These are phyloP conservation scores for Gnaphalium uliginosum DNA, from an alignment of 129 eudicot species.

Conservation along the genomic window DNA sequence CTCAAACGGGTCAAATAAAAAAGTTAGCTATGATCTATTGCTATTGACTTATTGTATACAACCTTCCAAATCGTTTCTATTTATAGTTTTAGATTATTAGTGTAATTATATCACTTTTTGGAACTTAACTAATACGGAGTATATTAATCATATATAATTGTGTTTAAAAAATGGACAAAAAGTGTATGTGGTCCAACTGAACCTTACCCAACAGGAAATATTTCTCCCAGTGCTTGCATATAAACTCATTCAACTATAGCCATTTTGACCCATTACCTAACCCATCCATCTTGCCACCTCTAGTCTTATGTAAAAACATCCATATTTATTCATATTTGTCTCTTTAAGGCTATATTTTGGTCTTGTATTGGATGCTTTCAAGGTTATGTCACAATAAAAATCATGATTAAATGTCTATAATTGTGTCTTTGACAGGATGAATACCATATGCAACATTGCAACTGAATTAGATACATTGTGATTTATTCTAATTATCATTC, in stretches of 20 bases:
- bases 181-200: too few species aligned
- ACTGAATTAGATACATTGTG: slow-evolving; percentile 18
- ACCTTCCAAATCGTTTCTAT: too few species aligned
- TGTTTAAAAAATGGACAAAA: not conserved
- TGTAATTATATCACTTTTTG: too few species aligned
- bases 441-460: slow-evolving; percentile 12
- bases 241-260: not conserved
- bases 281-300: not conserved
- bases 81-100: too few species aligned
- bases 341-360: not conserved
- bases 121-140: too few species aligned
- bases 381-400: slow-evolving; percentile 14
- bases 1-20: not conserved
- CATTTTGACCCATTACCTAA: not conserved
- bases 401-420: not conserved
- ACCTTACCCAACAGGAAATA: too few species aligned
- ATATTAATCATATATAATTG: too few species aligned
- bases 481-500: not conserved
- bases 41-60: too few species aligned
- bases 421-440: slow-evolving; percentile 13
- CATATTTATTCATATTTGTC: not conserved
- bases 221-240: not conserved
- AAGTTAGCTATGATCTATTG: too few species aligned
- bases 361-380: not conserved
- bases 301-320: not conserved